phyloP scores from a whole-genome alignment of 768 basidiomycete species.

The Boletus pseudo-olivaceus region DNA sequence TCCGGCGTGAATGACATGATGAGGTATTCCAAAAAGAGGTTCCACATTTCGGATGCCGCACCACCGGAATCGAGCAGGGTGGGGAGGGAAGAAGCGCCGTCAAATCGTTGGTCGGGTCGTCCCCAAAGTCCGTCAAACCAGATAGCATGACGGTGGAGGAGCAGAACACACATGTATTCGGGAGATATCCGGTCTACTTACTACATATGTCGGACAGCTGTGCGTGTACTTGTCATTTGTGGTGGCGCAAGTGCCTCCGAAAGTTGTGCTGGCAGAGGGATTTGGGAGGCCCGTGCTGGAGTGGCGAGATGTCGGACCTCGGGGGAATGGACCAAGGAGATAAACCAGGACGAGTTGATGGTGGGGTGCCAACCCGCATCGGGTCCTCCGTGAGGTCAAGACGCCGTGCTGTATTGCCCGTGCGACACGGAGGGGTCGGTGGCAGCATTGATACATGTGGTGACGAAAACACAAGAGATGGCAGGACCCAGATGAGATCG shows the following conservation, averaged over 20 bases:
- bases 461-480: too few relatives aligned
- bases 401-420: background rate
- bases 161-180: too few relatives aligned
- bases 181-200: too few relatives aligned
- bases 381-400: background rate
- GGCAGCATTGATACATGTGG: background rate
- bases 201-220: background rate
- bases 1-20: background rate
- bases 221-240: background rate
- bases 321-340: background rate
- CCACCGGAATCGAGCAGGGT: too few relatives aligned
- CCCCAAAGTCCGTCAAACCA: background rate
- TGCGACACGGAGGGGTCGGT: background rate
- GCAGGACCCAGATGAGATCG: background rate
- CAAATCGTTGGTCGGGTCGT: too few relatives aligned
- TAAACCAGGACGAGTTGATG: background rate
- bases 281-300: background rate
- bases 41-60: too few relatives aligned
- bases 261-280: background rate
- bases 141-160: background rate
- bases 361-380: too few relatives aligned
- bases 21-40: background rate
- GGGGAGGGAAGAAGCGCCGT: too few relatives aligned
- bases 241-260: conserved; percentile 1
- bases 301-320: too few relatives aligned